Base-by-base conservation (phyloP, 2,329 filamentous ascomycete genomes). In the Colletotrichum theobromicola region DNA sequence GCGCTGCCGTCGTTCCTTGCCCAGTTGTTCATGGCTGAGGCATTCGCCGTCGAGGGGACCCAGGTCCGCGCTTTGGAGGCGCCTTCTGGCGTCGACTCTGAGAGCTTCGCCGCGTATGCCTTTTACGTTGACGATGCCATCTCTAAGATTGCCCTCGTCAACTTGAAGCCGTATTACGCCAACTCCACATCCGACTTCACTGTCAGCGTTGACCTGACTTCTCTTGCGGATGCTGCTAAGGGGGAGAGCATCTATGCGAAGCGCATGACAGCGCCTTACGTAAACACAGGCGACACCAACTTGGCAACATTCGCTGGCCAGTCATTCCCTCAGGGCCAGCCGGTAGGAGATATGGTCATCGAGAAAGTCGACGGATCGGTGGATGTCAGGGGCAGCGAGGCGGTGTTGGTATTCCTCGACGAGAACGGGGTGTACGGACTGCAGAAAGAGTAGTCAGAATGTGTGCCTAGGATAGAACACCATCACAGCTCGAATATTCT, bases 1-100 rank as follows among this genome's bases (percentile, higher is more conserved):
- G 62, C 74, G 2, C 50, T 75, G 4, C 76, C 76, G 4, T 70
- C 70, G 4, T 77, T 71, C 24, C 37, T 66, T 1, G 76, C 74
- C 1, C 58, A 77, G n/a, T 58, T 77, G 0, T 77, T 77, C 57
- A 63, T 77, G 21, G 66, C 74, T 5, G 76, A 77, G 72, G 76
- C 76, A 3, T 71, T 77, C 1, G 65, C 70, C 10, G 57, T 34
- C 4, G 26, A 57, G 35, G 61, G n/a, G 5, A 71, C 67, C 0
- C 67, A 61, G 18, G 67, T 74, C 2, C 50, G 67, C 4, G 71
- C 71, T 24, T 67, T 74, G 3, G 6, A 55, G 5, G 30, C 67
- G 13, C 71, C 67, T 4, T 8, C 21, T 0, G 71, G 71, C 4
- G 71, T 71, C 1, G n/a, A 21, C 50, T 3, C 35, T 0, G 61